These are phyloP conservation scores for Epichloe bromicola DNA, from an alignment of 2,329 filamentous ascomycete species.

Conservation along the genomic window DNA sequence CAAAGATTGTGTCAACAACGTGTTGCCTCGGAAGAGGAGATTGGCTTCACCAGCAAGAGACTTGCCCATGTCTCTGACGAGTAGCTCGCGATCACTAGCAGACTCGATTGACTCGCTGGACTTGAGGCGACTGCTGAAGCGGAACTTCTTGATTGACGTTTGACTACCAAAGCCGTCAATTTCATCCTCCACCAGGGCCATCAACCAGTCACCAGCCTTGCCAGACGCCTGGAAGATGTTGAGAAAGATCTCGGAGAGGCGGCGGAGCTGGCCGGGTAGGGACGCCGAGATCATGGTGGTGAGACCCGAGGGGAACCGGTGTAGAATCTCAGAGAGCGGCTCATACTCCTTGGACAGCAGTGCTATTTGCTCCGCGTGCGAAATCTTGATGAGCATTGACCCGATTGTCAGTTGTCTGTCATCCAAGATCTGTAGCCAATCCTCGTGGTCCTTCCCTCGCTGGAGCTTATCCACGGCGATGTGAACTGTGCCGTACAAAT, in stretches of 20 bases:
- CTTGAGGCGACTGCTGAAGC: conserved; percentile 57
- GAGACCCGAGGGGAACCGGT: conserved; percentile 70
- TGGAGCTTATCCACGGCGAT: conserved; percentile 70
- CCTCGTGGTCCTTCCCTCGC: conserved; percentile 63
- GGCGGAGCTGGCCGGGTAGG: conserved; percentile 63
- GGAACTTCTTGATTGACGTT: conserved; percentile 57
- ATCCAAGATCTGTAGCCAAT: conserved; percentile 77
- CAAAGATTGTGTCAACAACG: conserved; percentile 80
- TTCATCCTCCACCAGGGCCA: conserved; percentile 87
- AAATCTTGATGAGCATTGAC: conserved; percentile 71
- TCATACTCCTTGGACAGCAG: conserved; percentile 78
- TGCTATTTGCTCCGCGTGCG: conserved; percentile 80
- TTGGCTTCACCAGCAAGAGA: conserved; percentile 81
- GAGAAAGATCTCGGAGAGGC: conserved; percentile 73
- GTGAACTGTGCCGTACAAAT: conserved; percentile 61
- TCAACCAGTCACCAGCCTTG: conserved; percentile 76
- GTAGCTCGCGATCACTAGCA: conserved; percentile 51
- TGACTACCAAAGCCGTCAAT: conserved; percentile 88
- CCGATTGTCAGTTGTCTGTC: conserved; percentile 64
- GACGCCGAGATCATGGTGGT: conserved; percentile 74
- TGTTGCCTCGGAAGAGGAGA: conserved; percentile 88
- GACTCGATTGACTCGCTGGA: conserved; percentile 57
- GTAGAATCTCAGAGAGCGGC: conserved; percentile 67
- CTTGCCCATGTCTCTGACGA: conserved; percentile 66
- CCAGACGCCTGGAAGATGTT: conserved; percentile 95